Evolutionary conservation across 495 filamentous ascomycete species (phyloP).

Genomic region (Penicillium turbatum): DNA sequence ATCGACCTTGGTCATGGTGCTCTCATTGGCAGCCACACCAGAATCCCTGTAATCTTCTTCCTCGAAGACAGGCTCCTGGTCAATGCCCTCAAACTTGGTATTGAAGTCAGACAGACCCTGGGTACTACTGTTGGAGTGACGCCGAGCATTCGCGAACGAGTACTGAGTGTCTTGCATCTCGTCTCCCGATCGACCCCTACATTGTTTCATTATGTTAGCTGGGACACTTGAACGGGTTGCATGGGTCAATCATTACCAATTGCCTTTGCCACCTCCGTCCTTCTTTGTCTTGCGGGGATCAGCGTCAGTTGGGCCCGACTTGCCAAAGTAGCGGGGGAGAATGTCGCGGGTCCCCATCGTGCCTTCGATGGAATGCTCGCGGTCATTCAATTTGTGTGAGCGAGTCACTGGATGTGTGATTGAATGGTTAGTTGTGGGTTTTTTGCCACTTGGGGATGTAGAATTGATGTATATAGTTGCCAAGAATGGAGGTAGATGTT

Average conservation of each 20-base stretch:
- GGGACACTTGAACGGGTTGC: neutral
- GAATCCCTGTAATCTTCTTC: constrained; percentile 65
- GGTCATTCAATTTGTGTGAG: constrained; percentile 87
- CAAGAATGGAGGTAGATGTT: neutral
- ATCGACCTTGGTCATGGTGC: constrained; percentile 21
- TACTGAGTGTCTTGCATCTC: constrained; percentile 78
- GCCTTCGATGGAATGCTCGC: constrained; percentile 71
- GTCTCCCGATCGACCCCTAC: constrained; percentile 76
- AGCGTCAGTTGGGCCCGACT: constrained; percentile 72
- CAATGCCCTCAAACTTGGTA: constrained; percentile 85
- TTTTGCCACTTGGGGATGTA: neutral
- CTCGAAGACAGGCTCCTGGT: constrained; percentile 83
- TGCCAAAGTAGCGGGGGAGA: constrained; percentile 87
- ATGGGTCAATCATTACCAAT: constrained; percentile 64
- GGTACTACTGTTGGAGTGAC: constrained; percentile 85
- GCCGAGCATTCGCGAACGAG: constrained; percentile 79
- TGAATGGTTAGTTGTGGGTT: neutral
- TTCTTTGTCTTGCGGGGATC: constrained; percentile 96
- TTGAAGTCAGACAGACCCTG: constrained; percentile 65
- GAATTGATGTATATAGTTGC: neutral
- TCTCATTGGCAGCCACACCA: constrained; percentile 29
- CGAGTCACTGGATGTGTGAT: constrained; percentile 68
- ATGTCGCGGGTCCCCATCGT: constrained; percentile 61
- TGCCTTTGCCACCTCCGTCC: constrained; percentile 86
- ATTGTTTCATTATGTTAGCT: constrained; percentile 4